A percentile compares a stretch with the other conserved stretches of the same genome.
phyloP scores from a whole-genome alignment of 345 rosid species.

The Excoecaria agallocha region DNA sequence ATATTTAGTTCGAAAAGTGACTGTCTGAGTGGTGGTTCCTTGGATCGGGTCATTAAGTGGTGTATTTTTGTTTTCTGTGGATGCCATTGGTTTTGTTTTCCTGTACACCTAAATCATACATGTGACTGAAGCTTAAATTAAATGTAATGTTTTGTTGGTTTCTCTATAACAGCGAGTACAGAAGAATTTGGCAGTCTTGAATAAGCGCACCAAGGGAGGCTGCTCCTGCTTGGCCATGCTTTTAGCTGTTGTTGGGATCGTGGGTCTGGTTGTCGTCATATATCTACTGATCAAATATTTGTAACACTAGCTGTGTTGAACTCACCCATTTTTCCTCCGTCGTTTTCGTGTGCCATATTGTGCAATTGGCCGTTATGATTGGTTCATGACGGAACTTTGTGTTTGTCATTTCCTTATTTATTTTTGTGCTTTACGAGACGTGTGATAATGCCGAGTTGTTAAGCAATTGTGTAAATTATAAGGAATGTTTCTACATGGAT shows the following conservation, averaged over 20 bases:
- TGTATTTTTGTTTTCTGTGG: not conserved
- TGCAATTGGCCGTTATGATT: not conserved
- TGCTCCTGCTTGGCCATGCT: constrained; percentile 76
- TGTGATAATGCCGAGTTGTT: constrained; percentile 6
- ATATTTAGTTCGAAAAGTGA: not conserved
- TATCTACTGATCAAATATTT: constrained; percentile 71
- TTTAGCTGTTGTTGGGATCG: constrained; percentile 67
- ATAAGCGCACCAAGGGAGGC: constrained; percentile 85
- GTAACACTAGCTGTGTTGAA: constrained; percentile 28
- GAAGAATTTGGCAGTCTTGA: constrained; percentile 83
- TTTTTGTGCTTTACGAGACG: not conserved
- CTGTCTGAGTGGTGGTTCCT: not conserved
- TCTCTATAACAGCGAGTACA: constrained; percentile 70
- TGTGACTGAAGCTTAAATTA: not conserved
- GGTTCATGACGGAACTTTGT: constrained; percentile 6
- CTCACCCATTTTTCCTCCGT: not conserved
- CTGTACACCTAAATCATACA: not conserved
- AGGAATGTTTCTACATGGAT: no score
- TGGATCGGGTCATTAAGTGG: not conserved
- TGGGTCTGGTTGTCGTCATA: constrained; percentile 62
- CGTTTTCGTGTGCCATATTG: not conserved
- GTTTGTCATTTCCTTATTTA: not conserved
- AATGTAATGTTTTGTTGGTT: constrained; percentile 5
- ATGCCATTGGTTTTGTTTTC: not conserved
- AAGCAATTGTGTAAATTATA: constrained; percentile 5